phyloP scores from a whole-genome alignment of 345 rosid genomes.

The Citrus glauca region DNA sequence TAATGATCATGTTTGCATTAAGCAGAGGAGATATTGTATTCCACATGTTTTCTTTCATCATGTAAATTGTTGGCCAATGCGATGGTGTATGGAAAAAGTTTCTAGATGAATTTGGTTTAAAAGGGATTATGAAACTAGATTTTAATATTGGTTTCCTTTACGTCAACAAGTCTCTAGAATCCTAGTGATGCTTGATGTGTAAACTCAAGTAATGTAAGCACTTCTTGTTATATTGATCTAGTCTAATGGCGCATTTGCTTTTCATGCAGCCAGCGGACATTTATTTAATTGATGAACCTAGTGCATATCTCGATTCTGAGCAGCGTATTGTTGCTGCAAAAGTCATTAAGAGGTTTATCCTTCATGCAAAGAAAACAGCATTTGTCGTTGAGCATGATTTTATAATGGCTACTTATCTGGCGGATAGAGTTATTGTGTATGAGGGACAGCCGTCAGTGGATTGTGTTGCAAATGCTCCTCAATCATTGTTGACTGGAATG shows the following conservation, averaged over 20 bases:
- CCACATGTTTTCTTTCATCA: background rate
- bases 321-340: conserved; percentile 97
- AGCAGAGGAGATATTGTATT: background rate
- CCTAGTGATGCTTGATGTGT: background rate
- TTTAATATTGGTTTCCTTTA: background rate
- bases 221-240: background rate
- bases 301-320: conserved; percentile 99
- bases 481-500: conserved; percentile 94
- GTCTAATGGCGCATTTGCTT: conserved; percentile 5
- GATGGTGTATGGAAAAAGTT: background rate
- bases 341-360: conserved; percentile 96
- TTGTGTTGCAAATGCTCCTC: conserved; percentile 91
- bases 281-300: conserved; percentile 96
- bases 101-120: background rate
- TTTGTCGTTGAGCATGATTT: conserved; percentile 99
- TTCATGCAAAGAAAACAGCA: conserved; percentile 98
- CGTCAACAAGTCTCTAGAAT: background rate
- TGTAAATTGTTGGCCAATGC: background rate
- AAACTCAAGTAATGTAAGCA: background rate
- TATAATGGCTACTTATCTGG: conserved; percentile 94
- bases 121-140: background rate
- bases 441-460: conserved; percentile 90
- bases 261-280: conserved; percentile 92
- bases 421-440: conserved; percentile 90
- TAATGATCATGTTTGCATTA: background rate